A percentile compares a stretch with the other conserved stretches of the same genome.
Conservation (phyloP, 78 protist species). For the Trichosphaerium sp. region DNA sequence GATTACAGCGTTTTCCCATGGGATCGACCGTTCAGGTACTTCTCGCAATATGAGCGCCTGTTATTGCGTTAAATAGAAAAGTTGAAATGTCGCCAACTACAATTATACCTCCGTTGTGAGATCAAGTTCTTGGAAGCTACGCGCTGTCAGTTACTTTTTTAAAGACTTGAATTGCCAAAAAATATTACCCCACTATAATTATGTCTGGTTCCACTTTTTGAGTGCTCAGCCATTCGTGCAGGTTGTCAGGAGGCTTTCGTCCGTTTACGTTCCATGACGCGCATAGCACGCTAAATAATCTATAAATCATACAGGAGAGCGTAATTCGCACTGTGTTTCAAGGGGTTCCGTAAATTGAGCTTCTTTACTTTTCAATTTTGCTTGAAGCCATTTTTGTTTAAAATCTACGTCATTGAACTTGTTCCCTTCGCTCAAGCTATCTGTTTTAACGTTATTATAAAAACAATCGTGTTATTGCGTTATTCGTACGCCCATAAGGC, state of each 20-base stretch:
- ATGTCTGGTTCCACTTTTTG: conserved; percentile 24
- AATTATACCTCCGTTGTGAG: conserved; percentile 49
- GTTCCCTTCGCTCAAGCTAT: too few species aligned
- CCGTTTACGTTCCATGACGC: conserved; percentile 66
- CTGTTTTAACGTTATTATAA: too few species aligned
- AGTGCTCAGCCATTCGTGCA: conserved; percentile 27
- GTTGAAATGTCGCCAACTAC: too few species aligned
- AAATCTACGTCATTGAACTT: too few species aligned
- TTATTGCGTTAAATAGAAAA: too few species aligned
- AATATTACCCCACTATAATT: conserved; percentile 38
- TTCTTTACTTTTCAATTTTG: not conserved
- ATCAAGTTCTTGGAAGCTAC: conserved; percentile 60
- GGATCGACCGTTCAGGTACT: conserved; percentile 26
- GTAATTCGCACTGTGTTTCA: too few species aligned
- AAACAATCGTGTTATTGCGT: too few species aligned
- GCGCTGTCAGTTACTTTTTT: not conserved
- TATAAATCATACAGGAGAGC: too few species aligned
- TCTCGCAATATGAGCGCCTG: conserved; percentile 34
- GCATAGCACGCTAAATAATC: not conserved
- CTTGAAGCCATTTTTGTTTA: not conserved
- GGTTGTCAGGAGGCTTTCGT: conserved; percentile 35
- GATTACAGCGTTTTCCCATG: conserved; percentile 43
- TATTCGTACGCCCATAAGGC: too few species aligned
- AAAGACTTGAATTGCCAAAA: not conserved
- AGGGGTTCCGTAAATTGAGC: not conserved